Percentiles rank a stretch among this genome's conserved stretches.
phyloP scores from a whole-genome alignment of 2,329 filamentous ascomycete species.

The Diaporthe destruens region DNA sequence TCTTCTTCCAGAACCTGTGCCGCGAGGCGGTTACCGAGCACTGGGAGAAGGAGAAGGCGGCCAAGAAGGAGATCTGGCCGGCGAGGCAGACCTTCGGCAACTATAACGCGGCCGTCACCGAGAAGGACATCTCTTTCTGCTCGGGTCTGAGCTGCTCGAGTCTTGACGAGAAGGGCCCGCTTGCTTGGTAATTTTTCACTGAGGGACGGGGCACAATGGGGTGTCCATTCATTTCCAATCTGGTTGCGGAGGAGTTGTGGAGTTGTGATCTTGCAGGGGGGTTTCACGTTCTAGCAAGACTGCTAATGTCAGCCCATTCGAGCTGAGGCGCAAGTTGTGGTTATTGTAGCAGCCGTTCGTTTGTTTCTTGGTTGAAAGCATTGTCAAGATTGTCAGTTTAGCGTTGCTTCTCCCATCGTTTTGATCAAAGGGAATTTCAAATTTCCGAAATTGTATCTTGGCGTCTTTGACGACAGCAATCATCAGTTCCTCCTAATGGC shows the following conservation, averaged over 20 bases:
- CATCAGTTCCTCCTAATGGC: neutral
- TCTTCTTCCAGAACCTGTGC: conserved; percentile 58
- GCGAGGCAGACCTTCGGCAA: conserved; percentile 45
- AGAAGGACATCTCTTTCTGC: conserved; percentile 29
- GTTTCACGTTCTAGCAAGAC: neutral
- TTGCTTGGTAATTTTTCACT: conserved; percentile 25
- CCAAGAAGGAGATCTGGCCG: conserved; percentile 50
- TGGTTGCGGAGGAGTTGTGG: conserved; percentile 12
- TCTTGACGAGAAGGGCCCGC: conserved; percentile 27
- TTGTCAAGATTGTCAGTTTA: conserved; percentile 16
- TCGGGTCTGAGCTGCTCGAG: conserved; percentile 35
- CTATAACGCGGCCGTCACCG: conserved; percentile 29
- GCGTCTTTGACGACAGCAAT: neutral
- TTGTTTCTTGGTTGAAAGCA: conserved; percentile 7
- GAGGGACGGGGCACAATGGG: neutral
- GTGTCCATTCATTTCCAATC: neutral
- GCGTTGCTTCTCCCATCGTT: neutral
- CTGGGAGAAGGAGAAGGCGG: conserved; percentile 45
- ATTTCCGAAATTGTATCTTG: no score
- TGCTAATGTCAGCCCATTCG: neutral
- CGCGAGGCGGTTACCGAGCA: conserved; percentile 48
- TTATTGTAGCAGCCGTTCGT: conserved; percentile 5
- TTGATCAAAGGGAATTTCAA: neutral
- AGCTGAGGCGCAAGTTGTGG: neutral
- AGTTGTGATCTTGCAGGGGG: neutral